phyloP scores from a whole-genome alignment of 495 filamentous ascomycete species.

The Tuber indicum region DNA sequence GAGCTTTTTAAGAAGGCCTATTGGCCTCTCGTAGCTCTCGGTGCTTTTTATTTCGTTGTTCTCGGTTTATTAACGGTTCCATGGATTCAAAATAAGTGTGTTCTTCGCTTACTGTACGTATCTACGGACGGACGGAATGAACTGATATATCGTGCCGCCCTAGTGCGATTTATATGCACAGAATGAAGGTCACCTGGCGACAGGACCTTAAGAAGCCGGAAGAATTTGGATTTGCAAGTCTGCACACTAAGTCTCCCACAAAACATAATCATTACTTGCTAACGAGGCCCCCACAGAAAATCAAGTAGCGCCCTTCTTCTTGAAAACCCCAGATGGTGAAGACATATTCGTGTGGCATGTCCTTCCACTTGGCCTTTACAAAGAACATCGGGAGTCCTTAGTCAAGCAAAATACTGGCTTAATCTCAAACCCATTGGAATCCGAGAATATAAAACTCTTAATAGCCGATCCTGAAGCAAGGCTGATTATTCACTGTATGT shows the following conservation, averaged over 20 bases:
- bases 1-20: slow-evolving; percentile 55
- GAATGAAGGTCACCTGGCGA: slow-evolving; percentile 53
- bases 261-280: background rate
- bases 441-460: slow-evolving; percentile 51
- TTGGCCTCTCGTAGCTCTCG: slow-evolving; percentile 51
- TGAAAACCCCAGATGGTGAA: slow-evolving; percentile 55
- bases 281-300: slow-evolving; percentile 42
- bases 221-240: slow-evolving; percentile 63
- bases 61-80: slow-evolving; percentile 49
- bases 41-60: slow-evolving; percentile 50
- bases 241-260: slow-evolving; percentile 19
- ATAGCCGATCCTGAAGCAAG: slow-evolving; percentile 52
- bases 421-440: slow-evolving; percentile 46
- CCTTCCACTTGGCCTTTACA: slow-evolving; percentile 53
- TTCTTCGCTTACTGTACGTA: background rate
- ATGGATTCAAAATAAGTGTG: slow-evolving; percentile 51
- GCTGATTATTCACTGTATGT: slow-evolving; percentile 55
- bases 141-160: slow-evolving; percentile 18
- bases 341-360: slow-evolving; percentile 58
- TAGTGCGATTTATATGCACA: slow-evolving; percentile 60
- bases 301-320: slow-evolving; percentile 56
- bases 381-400: slow-evolving; percentile 48
- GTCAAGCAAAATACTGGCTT: slow-evolving; percentile 46
- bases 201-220: slow-evolving; percentile 60
- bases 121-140: background rate